Conservation (phyloP, 1,284 basidiomycete genomes). For the Ustilago lituana region DNA sequence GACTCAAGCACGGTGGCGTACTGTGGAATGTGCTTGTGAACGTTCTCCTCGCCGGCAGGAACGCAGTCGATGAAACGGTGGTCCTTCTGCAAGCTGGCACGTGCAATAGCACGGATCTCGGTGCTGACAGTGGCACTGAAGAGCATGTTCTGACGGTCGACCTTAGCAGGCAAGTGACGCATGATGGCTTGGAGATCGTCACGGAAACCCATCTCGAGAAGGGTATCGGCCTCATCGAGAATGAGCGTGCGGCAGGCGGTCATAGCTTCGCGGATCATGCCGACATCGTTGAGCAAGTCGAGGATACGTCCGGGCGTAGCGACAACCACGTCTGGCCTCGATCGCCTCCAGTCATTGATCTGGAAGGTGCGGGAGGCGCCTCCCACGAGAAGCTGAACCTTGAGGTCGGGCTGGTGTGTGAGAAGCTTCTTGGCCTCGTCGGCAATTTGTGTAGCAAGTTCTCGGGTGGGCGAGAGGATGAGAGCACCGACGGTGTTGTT, state of each 20-base stretch:
- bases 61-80: slow-evolving; percentile 75
- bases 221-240: slow-evolving; percentile 93
- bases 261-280: slow-evolving; percentile 53
- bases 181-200: slow-evolving; percentile 84
- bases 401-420: slow-evolving; percentile 70
- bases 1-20: slow-evolving; percentile 79
- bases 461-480: slow-evolving; percentile 91
- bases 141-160: slow-evolving; percentile 86
- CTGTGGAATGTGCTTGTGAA: slow-evolving; percentile 83
- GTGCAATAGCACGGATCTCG: slow-evolving; percentile 70
- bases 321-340: slow-evolving; percentile 85
- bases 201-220: slow-evolving; percentile 95
- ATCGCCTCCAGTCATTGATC: slow-evolving; percentile 75
- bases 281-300: slow-evolving; percentile 75
- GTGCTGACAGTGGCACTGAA: slow-evolving; percentile 84
- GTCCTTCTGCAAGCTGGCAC: slow-evolving; percentile 73
- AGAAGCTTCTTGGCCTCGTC: slow-evolving; percentile 81
- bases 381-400: slow-evolving; percentile 81
- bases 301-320: slow-evolving; percentile 89
- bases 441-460: slow-evolving; percentile 92
- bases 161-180: slow-evolving; percentile 74
- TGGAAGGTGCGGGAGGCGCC: slow-evolving; percentile 78
- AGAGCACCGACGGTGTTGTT: slow-evolving; percentile 75
- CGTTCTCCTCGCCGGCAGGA: slow-evolving; percentile 73
- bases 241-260: slow-evolving; percentile 76